These are phyloP conservation scores for Quercus gilva DNA, from an alignment of 306 rosid species.

Conservation along the genomic window DNA sequence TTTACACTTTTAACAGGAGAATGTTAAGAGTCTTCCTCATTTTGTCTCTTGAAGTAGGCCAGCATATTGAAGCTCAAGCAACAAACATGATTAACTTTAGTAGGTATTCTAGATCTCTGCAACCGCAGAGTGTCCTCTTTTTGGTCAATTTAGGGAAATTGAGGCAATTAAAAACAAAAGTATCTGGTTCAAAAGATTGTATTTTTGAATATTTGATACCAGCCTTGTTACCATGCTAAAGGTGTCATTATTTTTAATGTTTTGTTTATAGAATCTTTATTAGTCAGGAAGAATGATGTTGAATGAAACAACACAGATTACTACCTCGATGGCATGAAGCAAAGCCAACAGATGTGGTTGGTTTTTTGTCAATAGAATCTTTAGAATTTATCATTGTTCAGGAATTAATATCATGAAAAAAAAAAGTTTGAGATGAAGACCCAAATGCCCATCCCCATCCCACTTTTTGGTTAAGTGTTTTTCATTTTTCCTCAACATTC, in stretches of 20 bases:
- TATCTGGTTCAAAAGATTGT: not conserved
- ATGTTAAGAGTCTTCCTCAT: constrained; percentile 48
- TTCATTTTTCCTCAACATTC: too few relatives aligned
- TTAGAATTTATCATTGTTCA: too few relatives aligned
- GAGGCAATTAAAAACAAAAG: not conserved
- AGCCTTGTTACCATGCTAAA: not conserved
- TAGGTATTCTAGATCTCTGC: not conserved
- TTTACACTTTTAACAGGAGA: constrained; percentile 42
- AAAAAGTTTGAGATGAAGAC: too few relatives aligned
- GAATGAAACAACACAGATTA: too few relatives aligned
- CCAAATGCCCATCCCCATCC: too few relatives aligned
- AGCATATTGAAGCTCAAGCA: constrained; percentile 38
- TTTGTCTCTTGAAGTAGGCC: constrained; percentile 57
- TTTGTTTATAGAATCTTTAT: not conserved
- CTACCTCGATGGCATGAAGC: too few relatives aligned
- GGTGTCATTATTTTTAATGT: not conserved
- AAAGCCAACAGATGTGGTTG: too few relatives aligned
- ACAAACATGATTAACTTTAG: not conserved
- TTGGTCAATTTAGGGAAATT: not conserved
- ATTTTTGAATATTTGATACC: not conserved
- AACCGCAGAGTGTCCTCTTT: not conserved
- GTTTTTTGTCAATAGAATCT: too few relatives aligned
- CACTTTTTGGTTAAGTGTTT: too few relatives aligned
- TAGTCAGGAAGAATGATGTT: not conserved
- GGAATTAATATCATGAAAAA: too few relatives aligned